Evolutionary conservation across 352 stramenopile species (phyloP), one percentile per base, ranked within the genome.

Genomic region (Vaucheria bursata): DNA sequence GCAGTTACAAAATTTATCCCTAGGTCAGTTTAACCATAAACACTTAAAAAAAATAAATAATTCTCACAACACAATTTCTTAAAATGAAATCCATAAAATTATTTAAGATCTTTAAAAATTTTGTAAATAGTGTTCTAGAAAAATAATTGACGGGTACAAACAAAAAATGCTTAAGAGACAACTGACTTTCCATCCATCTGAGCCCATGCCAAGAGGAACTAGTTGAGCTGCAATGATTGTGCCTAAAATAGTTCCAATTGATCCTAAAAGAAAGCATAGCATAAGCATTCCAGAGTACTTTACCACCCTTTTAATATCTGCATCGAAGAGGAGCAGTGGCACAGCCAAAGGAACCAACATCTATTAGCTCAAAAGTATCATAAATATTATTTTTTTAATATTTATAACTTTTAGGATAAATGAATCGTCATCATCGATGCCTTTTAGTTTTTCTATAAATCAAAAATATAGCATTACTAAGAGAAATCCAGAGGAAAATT

Each of bases 281-380:
- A 92, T 74, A 33, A 92, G 76, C 1, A 71, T 80, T 29, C 75
- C 75, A 32, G 75, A 40, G 65, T 77, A 80, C 68, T 72, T 80
- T 12, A 32, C 64, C 0, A 93, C 86, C 71, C 87, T 79, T 66
- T 82, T 79, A 1, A 93, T 39, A 80, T 93, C 85, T 4, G 86
- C 88, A 82, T 91, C 87, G 73, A 90, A 90, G 0, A 93, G 79
- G 38, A 93, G 84, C 33, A 91, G 76, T 8, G 89, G 88, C 31
- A 93, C 86, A 2, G 89, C 88, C n/a, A 93, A 79, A 0, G 88
- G 87, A 1, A 93, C 88, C 31, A 93, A 84, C 65, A n/a, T n/a
- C n/a, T n/a, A n/a, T n/a, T n/a, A n/a, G n/a, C n/a, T n/a, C n/a
- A 87, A 68, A 68, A 77, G 40, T 0, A 25, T 40, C 8, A 75